A percentile compares a stretch with the other conserved stretches of the same genome.
Evolutionary conservation across 31 red algal genomes (phyloP).

Genomic region (Endocladia muricata): DNA sequence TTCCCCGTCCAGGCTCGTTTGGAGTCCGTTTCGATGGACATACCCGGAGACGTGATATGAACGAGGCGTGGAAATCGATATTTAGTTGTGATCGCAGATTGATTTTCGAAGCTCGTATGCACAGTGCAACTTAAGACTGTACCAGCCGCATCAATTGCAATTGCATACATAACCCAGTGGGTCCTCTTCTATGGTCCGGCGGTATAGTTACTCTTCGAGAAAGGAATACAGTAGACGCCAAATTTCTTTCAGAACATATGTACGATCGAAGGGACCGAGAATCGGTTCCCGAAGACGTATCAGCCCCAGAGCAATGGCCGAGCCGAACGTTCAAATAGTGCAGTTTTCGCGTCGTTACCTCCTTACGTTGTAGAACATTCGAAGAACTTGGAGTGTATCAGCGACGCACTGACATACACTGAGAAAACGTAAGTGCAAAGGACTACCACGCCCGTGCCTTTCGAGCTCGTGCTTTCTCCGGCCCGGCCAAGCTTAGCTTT

Average conservation of each 20-base stretch:
- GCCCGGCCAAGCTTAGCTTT: too few species aligned
- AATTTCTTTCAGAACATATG: neutral
- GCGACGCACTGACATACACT: neutral
- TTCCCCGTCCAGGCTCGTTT: neutral
- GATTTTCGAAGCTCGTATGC: neutral
- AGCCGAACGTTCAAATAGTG: constrained; percentile 6
- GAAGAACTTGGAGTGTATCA: neutral
- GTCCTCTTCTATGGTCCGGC: too few species aligned
- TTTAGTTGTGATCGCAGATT: neutral
- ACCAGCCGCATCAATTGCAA: too few species aligned
- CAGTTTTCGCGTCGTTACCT: neutral
- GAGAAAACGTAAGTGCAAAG: neutral
- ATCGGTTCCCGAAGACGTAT: constrained; percentile 4
- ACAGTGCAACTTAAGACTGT: neutral
- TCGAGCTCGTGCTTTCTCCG: too few species aligned
- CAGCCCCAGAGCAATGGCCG: constrained; percentile 34
- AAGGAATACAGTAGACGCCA: constrained; percentile 5
- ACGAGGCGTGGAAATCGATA: neutral
- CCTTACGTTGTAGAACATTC: neutral
- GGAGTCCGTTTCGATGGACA: neutral
- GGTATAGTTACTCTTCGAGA: too few species aligned
- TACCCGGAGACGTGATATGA: neutral
- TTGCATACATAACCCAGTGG: too few species aligned
- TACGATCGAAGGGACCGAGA: neutral
- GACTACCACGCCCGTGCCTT: neutral